Evolutionary conservation across 345 rosid genomes (phyloP).

Genomic region (Sapria himalayana): DNA sequence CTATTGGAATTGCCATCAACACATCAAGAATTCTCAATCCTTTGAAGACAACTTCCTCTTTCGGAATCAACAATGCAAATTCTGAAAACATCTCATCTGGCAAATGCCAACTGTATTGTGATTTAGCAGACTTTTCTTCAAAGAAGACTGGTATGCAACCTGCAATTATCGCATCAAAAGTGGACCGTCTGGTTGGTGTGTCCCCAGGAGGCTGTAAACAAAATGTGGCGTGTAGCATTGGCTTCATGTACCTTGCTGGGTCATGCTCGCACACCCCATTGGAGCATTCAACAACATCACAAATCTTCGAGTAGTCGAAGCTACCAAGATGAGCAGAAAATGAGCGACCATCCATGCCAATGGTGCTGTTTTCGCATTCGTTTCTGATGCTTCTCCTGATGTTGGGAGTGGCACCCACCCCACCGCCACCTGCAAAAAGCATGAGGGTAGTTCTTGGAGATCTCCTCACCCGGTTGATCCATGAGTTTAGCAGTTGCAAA

Average conservation of each 20-base stretch:
- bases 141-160: constrained; percentile 93
- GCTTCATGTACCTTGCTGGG: constrained; percentile 61
- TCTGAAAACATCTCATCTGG: constrained; percentile 28
- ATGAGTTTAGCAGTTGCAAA: constrained; percentile 32
- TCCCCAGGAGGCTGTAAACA: constrained; percentile 91
- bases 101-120: constrained; percentile 64
- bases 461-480: constrained; percentile 40
- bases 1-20: constrained; percentile 39
- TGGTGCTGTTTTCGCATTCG: constrained; percentile 31
- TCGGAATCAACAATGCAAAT: constrained; percentile 47
- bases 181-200: constrained; percentile 64
- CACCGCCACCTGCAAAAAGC: constrained; percentile 89
- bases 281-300: constrained; percentile 73
- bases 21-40: constrained; percentile 53
- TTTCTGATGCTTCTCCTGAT: constrained; percentile 63
- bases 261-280: constrained; percentile 82
- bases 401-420: constrained; percentile 32
- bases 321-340: not conserved
- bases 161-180: constrained; percentile 63
- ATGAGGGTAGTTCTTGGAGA: constrained; percentile 34
- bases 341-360: not conserved
- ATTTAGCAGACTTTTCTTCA: constrained; percentile 53
- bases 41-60: constrained; percentile 65
- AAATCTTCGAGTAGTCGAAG: constrained; percentile 16
- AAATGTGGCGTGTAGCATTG: constrained; percentile 51